phyloP scores from a whole-genome alignment of 768 basidiomycete species.

The Amanita subjunquillea region DNA sequence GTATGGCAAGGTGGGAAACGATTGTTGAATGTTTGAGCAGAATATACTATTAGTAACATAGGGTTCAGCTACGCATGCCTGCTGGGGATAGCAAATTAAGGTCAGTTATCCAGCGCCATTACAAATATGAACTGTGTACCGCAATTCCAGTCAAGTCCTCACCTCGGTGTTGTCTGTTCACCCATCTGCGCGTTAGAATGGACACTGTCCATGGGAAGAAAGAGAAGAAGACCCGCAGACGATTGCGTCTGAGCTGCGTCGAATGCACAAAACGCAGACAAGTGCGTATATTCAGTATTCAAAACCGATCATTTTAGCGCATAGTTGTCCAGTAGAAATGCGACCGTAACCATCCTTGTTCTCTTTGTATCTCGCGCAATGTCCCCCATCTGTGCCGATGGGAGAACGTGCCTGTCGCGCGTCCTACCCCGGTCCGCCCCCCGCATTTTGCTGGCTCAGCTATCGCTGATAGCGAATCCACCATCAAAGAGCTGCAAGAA shows the following conservation, averaged over 20 bases:
- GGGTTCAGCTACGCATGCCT: neutral
- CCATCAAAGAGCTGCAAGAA: conserved; percentile 15
- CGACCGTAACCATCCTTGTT: conserved; percentile 33
- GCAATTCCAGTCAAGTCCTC: neutral
- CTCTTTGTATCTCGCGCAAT: conserved; percentile 26
- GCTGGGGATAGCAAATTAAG: conserved; percentile 3
- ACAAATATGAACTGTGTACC: conserved; percentile 2
- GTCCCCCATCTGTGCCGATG: conserved; percentile 35
- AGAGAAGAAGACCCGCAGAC: conserved; percentile 39
- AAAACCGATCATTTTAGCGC: neutral
- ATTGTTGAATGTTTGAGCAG: conserved; percentile 28
- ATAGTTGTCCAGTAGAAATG: conserved; percentile 31
- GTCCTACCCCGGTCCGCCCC: conserved; percentile 30
- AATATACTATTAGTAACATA: neutral
- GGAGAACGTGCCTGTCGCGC: conserved; percentile 32
- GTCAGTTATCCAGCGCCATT: neutral
- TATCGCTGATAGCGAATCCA: conserved; percentile 9
- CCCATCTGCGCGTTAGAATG: neutral
- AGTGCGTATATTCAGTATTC: conserved; percentile 20
- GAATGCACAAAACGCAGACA: conserved; percentile 48
- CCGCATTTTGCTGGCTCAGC: conserved; percentile 9
- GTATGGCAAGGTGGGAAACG: conserved; percentile 83
- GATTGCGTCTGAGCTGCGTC: conserved; percentile 42
- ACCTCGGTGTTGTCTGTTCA: neutral
- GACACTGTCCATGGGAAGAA: conserved; percentile 2